Evolutionary conservation across 176 grass and related monocot species (phyloP).

Genomic region (Raddia distichophylla): DNA sequence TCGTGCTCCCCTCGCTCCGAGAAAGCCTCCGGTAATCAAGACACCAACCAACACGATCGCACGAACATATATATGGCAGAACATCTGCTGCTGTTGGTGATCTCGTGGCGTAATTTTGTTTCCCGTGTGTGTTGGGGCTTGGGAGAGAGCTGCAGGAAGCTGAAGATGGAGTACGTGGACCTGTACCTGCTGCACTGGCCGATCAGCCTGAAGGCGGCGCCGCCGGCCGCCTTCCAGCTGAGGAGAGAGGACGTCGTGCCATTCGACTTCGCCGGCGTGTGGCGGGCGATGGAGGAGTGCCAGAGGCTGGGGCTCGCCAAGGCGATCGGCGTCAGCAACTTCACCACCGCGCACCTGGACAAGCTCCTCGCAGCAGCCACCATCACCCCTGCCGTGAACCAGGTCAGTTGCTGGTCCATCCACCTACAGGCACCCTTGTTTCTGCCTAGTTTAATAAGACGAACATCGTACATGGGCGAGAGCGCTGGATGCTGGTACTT

Average conservation of each 20-base stretch:
- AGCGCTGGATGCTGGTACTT: too few species aligned
- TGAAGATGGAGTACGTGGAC: constrained; percentile 76
- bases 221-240: background rate
- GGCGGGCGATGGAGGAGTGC: constrained; percentile 53
- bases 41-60: too few species aligned
- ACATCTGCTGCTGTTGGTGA: too few species aligned
- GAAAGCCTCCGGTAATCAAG: constrained; percentile 49
- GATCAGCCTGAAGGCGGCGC: constrained; percentile 44
- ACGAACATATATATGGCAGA: too few species aligned
- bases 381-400: constrained; percentile 62
- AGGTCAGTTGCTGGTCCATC: constrained; percentile 23
- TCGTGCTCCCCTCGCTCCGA: constrained; percentile 56
- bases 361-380: constrained; percentile 38
- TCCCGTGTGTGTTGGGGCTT: too few species aligned
- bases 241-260: constrained; percentile 48
- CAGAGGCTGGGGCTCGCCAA: constrained; percentile 56
- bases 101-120: too few species aligned
- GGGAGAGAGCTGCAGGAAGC: constrained; percentile 30
- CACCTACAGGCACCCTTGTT: too few species aligned
- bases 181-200: constrained; percentile 76
- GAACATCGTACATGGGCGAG: too few species aligned
- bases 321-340: constrained; percentile 76
- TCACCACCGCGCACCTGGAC: constrained; percentile 56
- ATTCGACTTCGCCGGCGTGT: constrained; percentile 58
- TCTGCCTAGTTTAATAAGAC: background rate